Evolutionary conservation across 208 protist genomes (phyloP).

Genomic region (Wallacemonas sp.): DNA sequence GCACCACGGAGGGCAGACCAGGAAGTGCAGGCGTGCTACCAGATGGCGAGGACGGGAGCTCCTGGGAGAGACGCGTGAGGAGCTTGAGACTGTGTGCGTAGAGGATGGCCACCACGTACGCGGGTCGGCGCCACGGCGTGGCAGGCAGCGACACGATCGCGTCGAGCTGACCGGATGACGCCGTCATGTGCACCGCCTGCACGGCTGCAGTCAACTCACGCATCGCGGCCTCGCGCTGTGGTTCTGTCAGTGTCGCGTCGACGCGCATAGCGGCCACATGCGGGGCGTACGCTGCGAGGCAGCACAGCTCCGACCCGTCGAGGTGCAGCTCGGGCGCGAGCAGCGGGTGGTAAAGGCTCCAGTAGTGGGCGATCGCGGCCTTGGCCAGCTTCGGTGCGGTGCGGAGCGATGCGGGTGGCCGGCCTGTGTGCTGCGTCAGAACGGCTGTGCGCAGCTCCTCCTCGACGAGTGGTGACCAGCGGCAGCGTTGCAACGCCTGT

Average conservation of each 20-base stretch:
- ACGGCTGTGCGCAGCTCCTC: constrained; percentile 54
- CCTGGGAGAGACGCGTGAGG: background rate
- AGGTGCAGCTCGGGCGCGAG: constrained; percentile 64
- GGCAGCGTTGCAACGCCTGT: constrained; percentile 25
- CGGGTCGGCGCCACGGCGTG: constrained; percentile 5
- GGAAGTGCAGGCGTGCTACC: background rate
- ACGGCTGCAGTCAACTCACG: constrained; percentile 14
- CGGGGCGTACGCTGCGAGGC: constrained; percentile 58
- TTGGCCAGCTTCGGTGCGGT: constrained; percentile 47
- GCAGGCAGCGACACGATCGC: background rate
- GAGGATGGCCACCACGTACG: constrained; percentile 8
- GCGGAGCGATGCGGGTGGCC: constrained; percentile 30
- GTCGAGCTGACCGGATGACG: constrained; percentile 13
- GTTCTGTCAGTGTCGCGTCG: background rate
- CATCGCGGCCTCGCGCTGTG: background rate
- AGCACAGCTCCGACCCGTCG: constrained; percentile 62
- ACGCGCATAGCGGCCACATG: constrained; percentile 31
- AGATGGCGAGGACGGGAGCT: background rate
- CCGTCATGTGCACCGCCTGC: constrained; percentile 25
- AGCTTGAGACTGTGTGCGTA: constrained; percentile 6
- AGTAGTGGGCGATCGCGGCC: constrained; percentile 58
- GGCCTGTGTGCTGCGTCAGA: constrained; percentile 23
- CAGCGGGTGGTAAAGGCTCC: constrained; percentile 53
- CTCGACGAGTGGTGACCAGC: constrained; percentile 61
- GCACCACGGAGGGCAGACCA: background rate